Evolutionary conservation across 2,329 filamentous ascomycete species (phyloP).

Genomic region (Beauveria bassiana): DNA sequence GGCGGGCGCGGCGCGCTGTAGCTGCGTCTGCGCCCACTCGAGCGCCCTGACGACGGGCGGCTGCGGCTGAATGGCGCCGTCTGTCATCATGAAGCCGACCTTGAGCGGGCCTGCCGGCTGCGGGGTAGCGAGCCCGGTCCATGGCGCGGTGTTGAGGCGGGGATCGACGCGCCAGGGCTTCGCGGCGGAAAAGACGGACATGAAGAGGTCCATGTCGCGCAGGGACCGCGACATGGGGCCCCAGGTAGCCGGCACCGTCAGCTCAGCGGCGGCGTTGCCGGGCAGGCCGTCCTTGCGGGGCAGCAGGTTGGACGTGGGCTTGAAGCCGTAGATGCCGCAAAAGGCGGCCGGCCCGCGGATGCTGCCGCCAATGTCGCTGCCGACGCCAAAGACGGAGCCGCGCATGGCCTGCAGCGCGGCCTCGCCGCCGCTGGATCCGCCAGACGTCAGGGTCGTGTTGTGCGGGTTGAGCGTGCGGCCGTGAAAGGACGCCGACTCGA

Average conservation of each 20-base stretch:
- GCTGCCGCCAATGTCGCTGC: slow-evolving; percentile 32
- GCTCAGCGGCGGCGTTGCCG: slow-evolving; percentile 18
- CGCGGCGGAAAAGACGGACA: slow-evolving; percentile 18
- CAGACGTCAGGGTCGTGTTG: slow-evolving; percentile 50
- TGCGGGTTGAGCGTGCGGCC: slow-evolving; percentile 54
- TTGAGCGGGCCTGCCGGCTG: slow-evolving; percentile 19
- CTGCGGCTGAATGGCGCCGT: slow-evolving; percentile 29
- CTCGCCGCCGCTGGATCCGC: slow-evolving; percentile 55
- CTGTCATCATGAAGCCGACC: slow-evolving; percentile 35
- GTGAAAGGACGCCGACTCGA: slow-evolving; percentile 52
- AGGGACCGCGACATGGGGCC: slow-evolving; percentile 27
- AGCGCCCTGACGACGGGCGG: slow-evolving; percentile 29
- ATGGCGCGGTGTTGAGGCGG: slow-evolving; percentile 23
- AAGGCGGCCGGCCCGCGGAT: slow-evolving; percentile 14
- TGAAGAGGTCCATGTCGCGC: slow-evolving; percentile 28
- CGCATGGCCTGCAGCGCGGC: slow-evolving; percentile 30
- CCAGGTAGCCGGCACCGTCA: slow-evolving; percentile 26
- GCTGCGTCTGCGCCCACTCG: slow-evolving; percentile 23
- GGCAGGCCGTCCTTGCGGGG: not conserved
- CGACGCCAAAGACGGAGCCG: slow-evolving; percentile 30
- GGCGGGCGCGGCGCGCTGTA: slow-evolving; percentile 10
- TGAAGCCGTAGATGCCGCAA: slow-evolving; percentile 10
- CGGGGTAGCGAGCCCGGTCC: slow-evolving; percentile 20
- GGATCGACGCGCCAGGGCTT: slow-evolving; percentile 25
- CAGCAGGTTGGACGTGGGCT: not conserved